Evolutionary conservation across 2,329 filamentous ascomycete genomes (phyloP).

Genomic region (Fonsecaea erecta): DNA sequence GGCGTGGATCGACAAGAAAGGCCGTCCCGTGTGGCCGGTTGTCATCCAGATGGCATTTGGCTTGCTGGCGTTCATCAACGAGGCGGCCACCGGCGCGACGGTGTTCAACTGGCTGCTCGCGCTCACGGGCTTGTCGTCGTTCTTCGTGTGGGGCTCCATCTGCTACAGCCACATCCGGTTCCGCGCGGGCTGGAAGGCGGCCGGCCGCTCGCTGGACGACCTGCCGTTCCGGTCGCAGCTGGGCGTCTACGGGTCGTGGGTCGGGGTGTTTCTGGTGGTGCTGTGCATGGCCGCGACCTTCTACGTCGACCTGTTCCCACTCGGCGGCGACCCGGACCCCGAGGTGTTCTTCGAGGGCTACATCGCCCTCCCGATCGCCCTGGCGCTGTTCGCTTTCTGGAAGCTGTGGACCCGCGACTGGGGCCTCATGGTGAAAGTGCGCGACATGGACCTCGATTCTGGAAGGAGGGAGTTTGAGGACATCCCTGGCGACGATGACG

Average conservation of each 20-base stretch:
- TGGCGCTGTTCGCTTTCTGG: slow-evolving; percentile 56
- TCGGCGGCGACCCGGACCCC: slow-evolving; percentile 54
- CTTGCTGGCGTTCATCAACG: slow-evolving; percentile 76
- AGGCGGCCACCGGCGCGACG: slow-evolving; percentile 53
- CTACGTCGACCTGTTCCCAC: slow-evolving; percentile 82
- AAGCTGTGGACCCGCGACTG: slow-evolving; percentile 39
- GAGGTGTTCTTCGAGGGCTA: slow-evolving; percentile 71
- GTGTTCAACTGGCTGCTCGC: slow-evolving; percentile 79
- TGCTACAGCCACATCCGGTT: slow-evolving; percentile 75
- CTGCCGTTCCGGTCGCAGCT: slow-evolving; percentile 81
- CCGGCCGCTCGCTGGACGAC: slow-evolving; percentile 73
- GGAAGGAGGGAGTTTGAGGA: slow-evolving; percentile 69
- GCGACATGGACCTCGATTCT: slow-evolving; percentile 62
- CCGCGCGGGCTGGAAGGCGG: slow-evolving; percentile 73
- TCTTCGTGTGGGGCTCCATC: slow-evolving; percentile 68
- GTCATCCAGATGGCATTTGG: slow-evolving; percentile 69
- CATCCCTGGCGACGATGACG: slow-evolving; percentile 16
- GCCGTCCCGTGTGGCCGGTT: slow-evolving; percentile 78
- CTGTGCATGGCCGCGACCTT: slow-evolving; percentile 73
- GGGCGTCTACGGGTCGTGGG: slow-evolving; percentile 77
- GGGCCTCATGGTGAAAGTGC: slow-evolving; percentile 19
- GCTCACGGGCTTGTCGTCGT: slow-evolving; percentile 72
- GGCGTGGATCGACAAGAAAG: slow-evolving; percentile 79
- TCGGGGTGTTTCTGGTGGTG: slow-evolving; percentile 69
- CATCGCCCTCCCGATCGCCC: slow-evolving; percentile 62